Conservation (phyloP, 2,329 filamentous ascomycete genomes). For the Alternaria infectoria region DNA sequence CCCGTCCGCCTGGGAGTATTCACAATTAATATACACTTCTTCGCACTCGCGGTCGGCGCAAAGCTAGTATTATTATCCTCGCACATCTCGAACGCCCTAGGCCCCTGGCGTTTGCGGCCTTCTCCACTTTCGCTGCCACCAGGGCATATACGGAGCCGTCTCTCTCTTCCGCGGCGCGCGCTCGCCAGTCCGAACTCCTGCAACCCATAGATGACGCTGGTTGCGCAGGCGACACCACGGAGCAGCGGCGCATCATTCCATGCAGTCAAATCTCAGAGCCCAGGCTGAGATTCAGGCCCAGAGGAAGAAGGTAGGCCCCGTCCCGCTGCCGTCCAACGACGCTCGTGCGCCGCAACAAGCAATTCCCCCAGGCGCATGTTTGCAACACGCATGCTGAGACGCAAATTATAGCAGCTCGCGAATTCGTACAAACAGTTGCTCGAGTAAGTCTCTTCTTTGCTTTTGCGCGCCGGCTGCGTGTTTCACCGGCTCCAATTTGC, state of each 20-base stretch:
- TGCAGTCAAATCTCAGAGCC: conserved; percentile 55
- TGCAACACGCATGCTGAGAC: conserved; percentile 6
- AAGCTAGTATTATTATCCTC: conserved; percentile 10
- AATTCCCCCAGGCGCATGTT: conserved; percentile 4
- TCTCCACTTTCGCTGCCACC: conserved; percentile 14
- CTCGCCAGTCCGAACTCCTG: conserved; percentile 26
- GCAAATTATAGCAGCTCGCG: conserved; percentile 71
- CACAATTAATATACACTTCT: conserved; percentile 4
- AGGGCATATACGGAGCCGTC: conserved; percentile 10
- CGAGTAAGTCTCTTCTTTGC: conserved; percentile 67
- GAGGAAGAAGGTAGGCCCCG: conserved; percentile 62
- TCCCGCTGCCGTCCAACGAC: not conserved
- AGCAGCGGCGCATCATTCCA: conserved; percentile 45
- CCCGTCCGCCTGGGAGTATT: conserved; percentile 12
- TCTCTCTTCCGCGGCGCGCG: conserved; percentile 26
- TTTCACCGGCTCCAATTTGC: conserved; percentile 9
- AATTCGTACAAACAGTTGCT: conserved; percentile 96
- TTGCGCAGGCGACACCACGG: conserved; percentile 31
- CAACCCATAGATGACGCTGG: conserved; percentile 45
- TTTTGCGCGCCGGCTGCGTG: conserved; percentile 7
- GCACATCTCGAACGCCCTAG: conserved; percentile 16
- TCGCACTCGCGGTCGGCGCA: conserved; percentile 1
- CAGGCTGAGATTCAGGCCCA: conserved; percentile 65
- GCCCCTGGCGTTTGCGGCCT: conserved; percentile 33
- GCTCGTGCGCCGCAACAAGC: conserved; percentile 11